These are phyloP conservation scores for Hordeum pubiflorum DNA, from an alignment of 202 grass and related monocot genomes.

Conservation along the genomic window DNA sequence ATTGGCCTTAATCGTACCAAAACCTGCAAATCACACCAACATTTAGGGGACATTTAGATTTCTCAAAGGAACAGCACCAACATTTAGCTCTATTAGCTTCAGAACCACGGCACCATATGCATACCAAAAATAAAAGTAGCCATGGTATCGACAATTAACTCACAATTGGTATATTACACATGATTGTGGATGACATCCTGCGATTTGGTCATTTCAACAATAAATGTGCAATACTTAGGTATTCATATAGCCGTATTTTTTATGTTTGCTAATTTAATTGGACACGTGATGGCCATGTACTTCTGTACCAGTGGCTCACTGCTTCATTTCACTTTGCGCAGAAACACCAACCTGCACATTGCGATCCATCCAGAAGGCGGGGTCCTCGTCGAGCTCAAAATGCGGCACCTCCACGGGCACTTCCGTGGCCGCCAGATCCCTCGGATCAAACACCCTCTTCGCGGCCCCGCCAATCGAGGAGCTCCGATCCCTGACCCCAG, in stretches of 20 bases:
- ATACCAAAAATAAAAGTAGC: neutral
- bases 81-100: neutral
- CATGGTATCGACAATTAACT: neutral
- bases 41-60: neutral
- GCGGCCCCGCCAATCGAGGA: conserved; percentile 42
- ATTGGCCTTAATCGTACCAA: conserved; percentile 70
- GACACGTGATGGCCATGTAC: neutral
- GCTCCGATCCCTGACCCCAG: conserved; percentile 38
- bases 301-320: neutral
- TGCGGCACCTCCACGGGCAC: conserved; percentile 44
- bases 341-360: conserved; percentile 65
- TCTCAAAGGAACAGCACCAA: neutral
- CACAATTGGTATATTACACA: neutral
- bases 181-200: neutral
- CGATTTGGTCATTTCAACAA: neutral
- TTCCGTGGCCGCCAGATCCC: conserved; percentile 29
- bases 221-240: neutral
- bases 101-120: neutral
- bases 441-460: conserved; percentile 39
- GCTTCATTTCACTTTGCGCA: neutral
- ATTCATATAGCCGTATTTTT: neutral
- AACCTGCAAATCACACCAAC: conserved; percentile 40
- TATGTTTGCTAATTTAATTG: neutral
- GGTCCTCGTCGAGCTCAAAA: conserved; percentile 74
- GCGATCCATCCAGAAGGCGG: conserved; percentile 70